Evolutionary conservation across 441 rosid species (phyloP), one percentile per base, ranked within the genome.

Genomic region (Pelargonium citronellum): DNA sequence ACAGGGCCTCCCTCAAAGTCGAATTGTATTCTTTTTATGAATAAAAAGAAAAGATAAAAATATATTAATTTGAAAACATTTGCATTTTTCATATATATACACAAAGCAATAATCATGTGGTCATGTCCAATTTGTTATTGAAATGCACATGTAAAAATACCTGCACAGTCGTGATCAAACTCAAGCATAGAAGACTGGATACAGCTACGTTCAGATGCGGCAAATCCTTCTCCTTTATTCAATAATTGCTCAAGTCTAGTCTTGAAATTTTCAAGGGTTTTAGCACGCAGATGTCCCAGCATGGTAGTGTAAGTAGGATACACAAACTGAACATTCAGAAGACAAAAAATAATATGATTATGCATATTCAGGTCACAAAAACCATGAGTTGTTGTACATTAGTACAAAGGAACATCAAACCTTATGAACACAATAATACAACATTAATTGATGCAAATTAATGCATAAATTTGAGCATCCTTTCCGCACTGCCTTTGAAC

Each of bases 161-260:
- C 98, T 83, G 82, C 71, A 73, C 86, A 89, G 78, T 84, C 86
- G 81, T 77, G 75, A 76, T 92, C 87, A 81, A 87, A 92, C 51
- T 84, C 85, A 60, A 66, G 74, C 78, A 87, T 79, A 79, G 84
- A 87, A 72, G 83, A 71, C n/a, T 79, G 71, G 22, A 30, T 53
- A 71, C 87, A 83, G 71, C 70, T 74, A 72, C 69, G 80, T 70
- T 75, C 98, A 79, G 93, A 83, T 66, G 80, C 85, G 71, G 91
- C 87, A 68, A 89, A 87, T 67, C 88, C 87, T 74, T 84, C 83
- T 34, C 92, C 94, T 76, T 70, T 60, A 49, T 78, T 83, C 60
- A 92, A 73, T 39, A 72, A 82, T 47, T 87, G 77, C 53, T 89
- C 87, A 44, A 92, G 70, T 62, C 72, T 72, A 30, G 68, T 57